phyloP scores from a whole-genome alignment of 2,329 filamentous ascomycete species.

The Curvularia eragrostidis region DNA sequence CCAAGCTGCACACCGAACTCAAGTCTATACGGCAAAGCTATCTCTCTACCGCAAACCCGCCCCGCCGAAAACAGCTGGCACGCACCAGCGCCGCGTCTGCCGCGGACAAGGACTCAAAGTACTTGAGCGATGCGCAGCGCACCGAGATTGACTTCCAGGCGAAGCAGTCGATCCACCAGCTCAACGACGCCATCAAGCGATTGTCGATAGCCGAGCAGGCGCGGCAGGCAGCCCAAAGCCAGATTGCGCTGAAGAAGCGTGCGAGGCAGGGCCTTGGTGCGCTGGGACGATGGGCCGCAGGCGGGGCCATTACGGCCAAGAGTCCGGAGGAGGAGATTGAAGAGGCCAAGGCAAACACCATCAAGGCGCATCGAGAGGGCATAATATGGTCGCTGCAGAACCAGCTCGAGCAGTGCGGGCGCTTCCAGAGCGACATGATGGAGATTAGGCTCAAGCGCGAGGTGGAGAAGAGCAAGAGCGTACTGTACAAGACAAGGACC shows the following conservation, averaged over 20 bases:
- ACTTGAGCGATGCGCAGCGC: slow-evolving; percentile 80
- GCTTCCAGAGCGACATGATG: slow-evolving; percentile 89
- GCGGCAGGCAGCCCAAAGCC: slow-evolving; percentile 75
- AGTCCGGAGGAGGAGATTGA: slow-evolving; percentile 72
- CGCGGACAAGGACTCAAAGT: slow-evolving; percentile 57
- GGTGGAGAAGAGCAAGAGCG: slow-evolving; percentile 86
- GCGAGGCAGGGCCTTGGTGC: slow-evolving; percentile 67
- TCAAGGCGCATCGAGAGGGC: slow-evolving; percentile 77
- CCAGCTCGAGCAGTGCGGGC: slow-evolving; percentile 75
- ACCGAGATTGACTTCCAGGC: slow-evolving; percentile 88
- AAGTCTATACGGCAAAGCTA: slow-evolving; percentile 86
- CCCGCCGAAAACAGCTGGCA: slow-evolving; percentile 59
- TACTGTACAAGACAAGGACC: slow-evolving; percentile 72
- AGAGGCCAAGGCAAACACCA: slow-evolving; percentile 71
- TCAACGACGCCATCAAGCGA: slow-evolving; percentile 79
- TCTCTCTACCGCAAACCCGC: slow-evolving; percentile 78
- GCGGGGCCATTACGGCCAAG: slow-evolving; percentile 59
- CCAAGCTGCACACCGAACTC: slow-evolving; percentile 79
- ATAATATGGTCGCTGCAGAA: slow-evolving; percentile 83
- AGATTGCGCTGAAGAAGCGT: slow-evolving; percentile 74
- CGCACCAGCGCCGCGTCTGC: slow-evolving; percentile 39
- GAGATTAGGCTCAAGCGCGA: slow-evolving; percentile 84
- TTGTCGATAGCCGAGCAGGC: slow-evolving; percentile 83
- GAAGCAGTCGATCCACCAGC: slow-evolving; percentile 81
- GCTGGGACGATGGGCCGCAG: slow-evolving; percentile 72